Evolutionary conservation across 306 rosid genomes (phyloP), one percentile per base, ranked within the genome.

Genomic region (Sesbania bispinosa): DNA sequence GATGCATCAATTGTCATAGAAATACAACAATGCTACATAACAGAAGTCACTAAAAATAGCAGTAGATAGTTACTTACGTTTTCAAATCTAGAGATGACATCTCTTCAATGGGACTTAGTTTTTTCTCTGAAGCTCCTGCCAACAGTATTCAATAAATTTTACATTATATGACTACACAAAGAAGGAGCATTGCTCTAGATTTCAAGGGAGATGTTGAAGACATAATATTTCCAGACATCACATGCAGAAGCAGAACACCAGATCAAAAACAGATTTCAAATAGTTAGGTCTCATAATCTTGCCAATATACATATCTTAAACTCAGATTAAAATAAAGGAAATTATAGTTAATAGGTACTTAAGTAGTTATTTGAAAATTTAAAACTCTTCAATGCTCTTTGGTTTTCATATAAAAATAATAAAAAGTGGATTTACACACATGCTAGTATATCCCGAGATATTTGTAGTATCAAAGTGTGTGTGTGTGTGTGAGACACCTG

Each of bases 81-180:
- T 89, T 95, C 83, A 91, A 82, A 88, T 92, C 96, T 36, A 95
- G 86, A 71, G 93, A 83, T 20, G 99, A 69, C 35, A 91, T 84
- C 42, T 91, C 99, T 55, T 88, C 96, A 51, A 91, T 79, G 51
- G 92, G 50, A 74, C 85, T 81, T 74, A 81, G 32, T 67, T 78
- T 88, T 77, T 84, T 91, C 73, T 92, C 99, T 1, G 69, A 39
- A 68, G 89, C 65, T 53, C 96, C 99, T 92, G 87, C 83, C 74
- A 67, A 76, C 38, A 53, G 77, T 70, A 66, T 39, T 70, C 38
- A 79, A 82, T 46, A 65, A 35, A 62, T 38, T 38, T 30, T 60
- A 69, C 24, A 72, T 79, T 46, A 42, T 45, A 35, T 29, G 58
- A 71, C 39, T 26, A 65, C 30, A 65, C 26, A 64, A 72, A 64